Base-by-base conservation (phyloP, 2,329 filamentous ascomycete species). In the Botrytis cinerea region DNA sequence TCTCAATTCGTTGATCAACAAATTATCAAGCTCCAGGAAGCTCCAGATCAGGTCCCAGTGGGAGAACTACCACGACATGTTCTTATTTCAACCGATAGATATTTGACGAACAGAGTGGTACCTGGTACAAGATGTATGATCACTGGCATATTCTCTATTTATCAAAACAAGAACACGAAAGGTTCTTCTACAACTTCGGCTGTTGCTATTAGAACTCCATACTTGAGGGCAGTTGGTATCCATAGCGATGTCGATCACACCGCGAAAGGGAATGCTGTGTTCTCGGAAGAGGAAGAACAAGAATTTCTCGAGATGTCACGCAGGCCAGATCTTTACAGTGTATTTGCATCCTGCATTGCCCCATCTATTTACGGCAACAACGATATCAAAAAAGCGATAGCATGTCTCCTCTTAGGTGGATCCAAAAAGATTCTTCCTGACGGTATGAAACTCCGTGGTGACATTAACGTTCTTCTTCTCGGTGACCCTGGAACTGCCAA, bases 401-500 rank as follows among this genome's bases (percentile, higher is more conserved):
- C 97, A 1, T 99, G 96, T 84, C 86, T 99, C 9, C 86, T 99
- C 2, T 90, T 98, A 81, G 96, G 96, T 74, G 96, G 96, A 22
- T 97, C 94, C 45, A 99, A 99, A 84, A 99, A 99, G 84, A 97
- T 99, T 54, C 85, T 99, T 0, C 96, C 96, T 0, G 96, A 99
- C 78, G 96, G 96, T 51, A 99, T 99, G 95, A 97, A 93, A 81
- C 88, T 99, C 14, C 91, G 96, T 88, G 96, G 96, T 79, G 96
- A 99, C 80, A 99, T 99, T 83, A 99, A 99, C 82, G 95, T 99
- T 6, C 88, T 99, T 20, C 88, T 99, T 40, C 91, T 99, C 38
- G 96, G 96, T 88, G 96, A 99, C 77, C 96, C 96, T 0, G 96
- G 96, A 89, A 99, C 96, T 1, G 96, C 96, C 73, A 99, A 99